Percentiles rank a stretch among this genome's conserved stretches.
Conservation (phyloP, 1,139 yeast species). For the Debaryomycetaceae sp. region DNA sequence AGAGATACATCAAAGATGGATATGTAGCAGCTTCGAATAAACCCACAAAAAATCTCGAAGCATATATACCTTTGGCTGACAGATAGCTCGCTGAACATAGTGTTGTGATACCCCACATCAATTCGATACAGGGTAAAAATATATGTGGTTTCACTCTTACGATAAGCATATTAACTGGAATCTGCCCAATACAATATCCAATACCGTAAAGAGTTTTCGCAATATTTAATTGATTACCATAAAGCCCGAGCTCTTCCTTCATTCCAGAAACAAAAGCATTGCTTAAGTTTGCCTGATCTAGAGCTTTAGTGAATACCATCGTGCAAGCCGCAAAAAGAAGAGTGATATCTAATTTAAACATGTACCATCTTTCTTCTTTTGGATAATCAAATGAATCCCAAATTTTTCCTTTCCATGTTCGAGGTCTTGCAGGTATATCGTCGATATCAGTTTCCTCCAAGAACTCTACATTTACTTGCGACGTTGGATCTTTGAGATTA, state of each 20-base stretch:
- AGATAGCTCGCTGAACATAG: background rate
- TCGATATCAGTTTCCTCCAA: too few relatives aligned
- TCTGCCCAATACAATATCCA: background rate
- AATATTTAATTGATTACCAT: slow-evolving; percentile 9
- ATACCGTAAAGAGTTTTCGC: background rate
- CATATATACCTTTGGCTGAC: slow-evolving; percentile 14
- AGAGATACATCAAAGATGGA: slow-evolving; percentile 17
- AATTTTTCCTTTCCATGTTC: too few relatives aligned
- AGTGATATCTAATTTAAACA: background rate
- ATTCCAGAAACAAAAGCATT: slow-evolving; percentile 22
- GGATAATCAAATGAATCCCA: too few relatives aligned
- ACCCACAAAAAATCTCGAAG: slow-evolving; percentile 26
- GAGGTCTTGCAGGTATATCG: too few relatives aligned
- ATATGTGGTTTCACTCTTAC: background rate
- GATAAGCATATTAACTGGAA: background rate
- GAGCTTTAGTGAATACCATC: slow-evolving; percentile 1
- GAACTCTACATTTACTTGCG: too few relatives aligned
- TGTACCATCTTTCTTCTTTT: background rate
- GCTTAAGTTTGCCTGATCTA: slow-evolving; percentile 16
- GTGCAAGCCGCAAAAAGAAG: background rate
- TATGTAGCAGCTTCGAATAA: slow-evolving; percentile 23
- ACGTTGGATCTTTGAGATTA: too few relatives aligned
- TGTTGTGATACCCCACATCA: background rate
- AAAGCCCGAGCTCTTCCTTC: slow-evolving; percentile 14
- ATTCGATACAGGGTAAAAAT: background rate